Conservation (phyloP, 2,329 filamentous ascomycete genomes). For the Daldinia sp. region DNA sequence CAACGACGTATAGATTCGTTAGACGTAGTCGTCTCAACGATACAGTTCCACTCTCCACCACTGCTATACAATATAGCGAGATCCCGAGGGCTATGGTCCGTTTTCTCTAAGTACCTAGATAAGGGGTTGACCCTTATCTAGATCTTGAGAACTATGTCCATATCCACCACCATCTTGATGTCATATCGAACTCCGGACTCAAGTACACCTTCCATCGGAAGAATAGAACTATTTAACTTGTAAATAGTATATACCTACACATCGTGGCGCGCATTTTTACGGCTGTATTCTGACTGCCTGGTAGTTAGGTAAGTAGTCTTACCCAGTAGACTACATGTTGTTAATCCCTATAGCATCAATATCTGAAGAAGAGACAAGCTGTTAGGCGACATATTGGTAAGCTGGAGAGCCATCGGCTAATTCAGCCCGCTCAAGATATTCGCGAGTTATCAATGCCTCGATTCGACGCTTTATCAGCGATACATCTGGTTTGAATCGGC, state of each 20-base stretch:
- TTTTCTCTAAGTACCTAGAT: slow-evolving; percentile 6
- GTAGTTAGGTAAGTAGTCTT: neutral
- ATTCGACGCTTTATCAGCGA: slow-evolving; percentile 84
- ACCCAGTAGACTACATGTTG: neutral
- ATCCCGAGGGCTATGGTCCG: neutral
- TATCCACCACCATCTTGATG: neutral
- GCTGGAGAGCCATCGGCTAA: slow-evolving; percentile 73
- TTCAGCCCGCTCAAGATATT: slow-evolving; percentile 84
- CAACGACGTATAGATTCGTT: neutral
- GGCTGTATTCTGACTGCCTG: neutral
- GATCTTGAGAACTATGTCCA: neutral
- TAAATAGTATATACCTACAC: neutral
- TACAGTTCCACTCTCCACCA: slow-evolving; percentile 21
- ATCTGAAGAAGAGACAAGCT: neutral
- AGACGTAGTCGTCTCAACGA: neutral
- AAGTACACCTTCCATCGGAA: neutral
- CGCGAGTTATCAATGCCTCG: slow-evolving; percentile 79
- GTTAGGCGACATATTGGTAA: slow-evolving; percentile 78
- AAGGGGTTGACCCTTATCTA: slow-evolving; percentile 3
- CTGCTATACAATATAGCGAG: slow-evolving; percentile 28
- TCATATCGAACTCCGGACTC: neutral
- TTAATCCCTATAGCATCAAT: slow-evolving; percentile 1
- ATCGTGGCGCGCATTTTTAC: neutral
- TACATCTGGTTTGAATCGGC: slow-evolving; percentile 81
- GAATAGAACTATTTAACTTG: neutral